These are phyloP conservation scores for Aureobasidium sp. DNA, from an alignment of 2,329 filamentous ascomycete genomes.

Conservation along the genomic window DNA sequence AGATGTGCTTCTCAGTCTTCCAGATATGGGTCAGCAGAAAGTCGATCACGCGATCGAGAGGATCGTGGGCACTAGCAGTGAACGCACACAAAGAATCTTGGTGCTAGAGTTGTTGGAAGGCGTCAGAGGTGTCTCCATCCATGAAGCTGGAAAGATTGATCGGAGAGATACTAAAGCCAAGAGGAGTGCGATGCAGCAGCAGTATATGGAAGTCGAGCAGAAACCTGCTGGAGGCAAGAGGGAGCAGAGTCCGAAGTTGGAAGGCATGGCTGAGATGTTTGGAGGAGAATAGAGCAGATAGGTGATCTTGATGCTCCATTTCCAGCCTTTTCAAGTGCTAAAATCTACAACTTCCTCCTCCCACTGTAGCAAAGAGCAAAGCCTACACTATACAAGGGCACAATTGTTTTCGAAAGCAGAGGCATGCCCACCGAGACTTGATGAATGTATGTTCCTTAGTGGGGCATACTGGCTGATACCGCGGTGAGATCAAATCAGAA, in stretches of 20 bases:
- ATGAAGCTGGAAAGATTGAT: slow-evolving; percentile 80
- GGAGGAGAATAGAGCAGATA: slow-evolving; percentile 19
- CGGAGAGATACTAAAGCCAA: slow-evolving; percentile 24
- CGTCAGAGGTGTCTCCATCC: slow-evolving; percentile 82
- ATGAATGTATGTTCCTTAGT: no score
- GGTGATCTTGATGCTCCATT: no score
- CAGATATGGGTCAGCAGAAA: slow-evolving; percentile 62
- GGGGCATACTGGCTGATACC: no score
- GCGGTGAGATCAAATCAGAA: no score
- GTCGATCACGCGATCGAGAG: slow-evolving; percentile 49
- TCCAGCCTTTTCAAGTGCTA: no score
- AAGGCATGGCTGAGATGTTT: slow-evolving; percentile 41
- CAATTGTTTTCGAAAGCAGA: no score
- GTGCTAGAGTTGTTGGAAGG: slow-evolving; percentile 80
- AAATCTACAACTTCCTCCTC: no score
- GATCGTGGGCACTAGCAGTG: slow-evolving; percentile 33
- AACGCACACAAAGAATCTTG: slow-evolving; percentile 71
- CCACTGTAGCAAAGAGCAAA: no score
- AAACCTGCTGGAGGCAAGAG: slow-evolving; percentile 27
- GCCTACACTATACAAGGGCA: no score
- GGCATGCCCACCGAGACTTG: no score
- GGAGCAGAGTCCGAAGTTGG: slow-evolving; percentile 35
- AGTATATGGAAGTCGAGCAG: slow-evolving; percentile 39
- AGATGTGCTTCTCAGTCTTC: slow-evolving; percentile 69
- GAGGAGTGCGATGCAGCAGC: slow-evolving; percentile 27